A percentile compares a stretch with the other conserved stretches of the same genome.
Conservation (phyloP, 176 grass and related monocot species). For the Zoysia pacifica region DNA sequence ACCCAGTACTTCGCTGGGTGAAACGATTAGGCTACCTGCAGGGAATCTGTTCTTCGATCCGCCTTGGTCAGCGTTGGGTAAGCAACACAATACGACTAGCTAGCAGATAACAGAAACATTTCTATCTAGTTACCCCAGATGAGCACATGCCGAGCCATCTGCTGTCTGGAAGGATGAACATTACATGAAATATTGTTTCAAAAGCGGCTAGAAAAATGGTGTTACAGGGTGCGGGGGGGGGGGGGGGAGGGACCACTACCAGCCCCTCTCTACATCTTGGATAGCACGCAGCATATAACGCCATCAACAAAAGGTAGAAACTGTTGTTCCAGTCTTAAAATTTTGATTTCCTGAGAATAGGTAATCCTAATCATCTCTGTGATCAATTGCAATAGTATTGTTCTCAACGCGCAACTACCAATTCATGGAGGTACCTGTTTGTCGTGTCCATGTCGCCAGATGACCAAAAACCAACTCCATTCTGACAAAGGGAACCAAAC, state of each 20-base stretch:
- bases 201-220: neutral
- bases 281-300: neutral
- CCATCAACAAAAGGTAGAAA: neutral
- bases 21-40: neutral
- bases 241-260: no score
- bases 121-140: neutral
- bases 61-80: neutral
- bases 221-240: no score
- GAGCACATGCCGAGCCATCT: neutral
- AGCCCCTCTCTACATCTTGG: neutral
- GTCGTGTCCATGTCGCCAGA: neutral
- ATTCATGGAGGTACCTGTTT: neutral
- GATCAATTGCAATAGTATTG: neutral
- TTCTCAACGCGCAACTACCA: neutral
- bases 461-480: neutral
- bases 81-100: neutral
- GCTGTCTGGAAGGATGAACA: neutral
- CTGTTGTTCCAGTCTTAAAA: neutral
- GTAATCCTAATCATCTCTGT: neutral
- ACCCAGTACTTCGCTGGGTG: slow-evolving; percentile 10
- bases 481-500: neutral
- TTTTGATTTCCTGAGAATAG: neutral
- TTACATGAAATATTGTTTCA: neutral
- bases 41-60: neutral
- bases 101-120: neutral